A percentile compares a stretch with the other conserved stretches of the same genome.
Conservation (phyloP, 2,329 filamentous ascomycete genomes). For the Teratosphaeria pseudoeucalypti region DNA sequence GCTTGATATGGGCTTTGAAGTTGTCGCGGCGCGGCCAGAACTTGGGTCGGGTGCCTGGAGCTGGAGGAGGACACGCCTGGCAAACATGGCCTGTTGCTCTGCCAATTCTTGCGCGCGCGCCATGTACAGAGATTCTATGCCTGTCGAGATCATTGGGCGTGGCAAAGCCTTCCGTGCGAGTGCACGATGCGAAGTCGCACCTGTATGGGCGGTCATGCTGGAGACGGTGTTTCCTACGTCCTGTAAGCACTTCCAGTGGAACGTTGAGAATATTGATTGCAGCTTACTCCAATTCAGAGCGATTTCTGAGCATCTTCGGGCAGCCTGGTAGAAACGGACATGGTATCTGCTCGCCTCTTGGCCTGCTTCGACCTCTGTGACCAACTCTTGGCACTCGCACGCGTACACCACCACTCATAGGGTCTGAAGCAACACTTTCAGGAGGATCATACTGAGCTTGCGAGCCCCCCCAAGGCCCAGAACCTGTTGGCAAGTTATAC, state of each 20-base stretch:
- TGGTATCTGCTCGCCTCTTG: not conserved
- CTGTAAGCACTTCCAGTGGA: not conserved
- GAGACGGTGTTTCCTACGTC: not conserved
- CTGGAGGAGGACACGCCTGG: constrained; percentile 49
- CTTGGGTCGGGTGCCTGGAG: constrained; percentile 54
- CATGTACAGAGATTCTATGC: constrained; percentile 62
- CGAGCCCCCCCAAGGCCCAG: not conserved
- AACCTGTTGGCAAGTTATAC: not conserved
- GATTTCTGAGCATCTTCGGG: constrained; percentile 1
- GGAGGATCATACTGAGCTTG: not conserved
- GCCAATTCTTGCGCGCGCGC: constrained; percentile 34
- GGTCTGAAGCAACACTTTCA: not conserved
- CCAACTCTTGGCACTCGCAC: not conserved
- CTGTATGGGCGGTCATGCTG: constrained; percentile 1
- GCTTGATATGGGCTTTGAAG: constrained; percentile 66
- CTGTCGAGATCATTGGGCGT: constrained; percentile 74
- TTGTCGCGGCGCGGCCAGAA: constrained; percentile 77
- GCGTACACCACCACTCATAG: not conserved
- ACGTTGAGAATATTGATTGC: not conserved
- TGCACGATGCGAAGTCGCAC: not conserved
- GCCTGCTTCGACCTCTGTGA: not conserved
- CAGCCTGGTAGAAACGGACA: not conserved
- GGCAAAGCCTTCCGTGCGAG: constrained; percentile 51
- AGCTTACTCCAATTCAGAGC: constrained; percentile 1
- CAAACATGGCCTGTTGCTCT: constrained; percentile 34